Conservation (phyloP, 2,329 filamentous ascomycete genomes). For the Fusarium beomiforme region DNA sequence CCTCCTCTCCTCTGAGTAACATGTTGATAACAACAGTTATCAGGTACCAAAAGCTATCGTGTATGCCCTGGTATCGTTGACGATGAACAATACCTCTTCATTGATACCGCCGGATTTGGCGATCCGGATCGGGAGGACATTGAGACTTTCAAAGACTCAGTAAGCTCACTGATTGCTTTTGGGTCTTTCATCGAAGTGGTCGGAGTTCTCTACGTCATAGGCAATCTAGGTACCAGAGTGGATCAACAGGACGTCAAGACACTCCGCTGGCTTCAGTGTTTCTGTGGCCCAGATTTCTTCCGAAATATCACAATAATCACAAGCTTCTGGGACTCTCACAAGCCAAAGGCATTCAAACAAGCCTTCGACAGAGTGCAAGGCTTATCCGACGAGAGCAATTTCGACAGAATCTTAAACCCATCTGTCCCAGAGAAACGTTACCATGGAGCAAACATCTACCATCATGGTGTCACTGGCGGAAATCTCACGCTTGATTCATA, state of each 20-base stretch:
- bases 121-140: neutral
- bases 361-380: neutral
- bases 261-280: neutral
- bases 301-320: neutral
- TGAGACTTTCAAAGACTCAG: neutral
- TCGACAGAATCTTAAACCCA: neutral
- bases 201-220: neutral
- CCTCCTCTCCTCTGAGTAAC: neutral
- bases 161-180: neutral
- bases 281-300: neutral
- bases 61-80: neutral
- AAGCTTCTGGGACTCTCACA: neutral
- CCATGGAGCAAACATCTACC: neutral
- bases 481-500: neutral
- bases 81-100: neutral
- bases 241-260: neutral
- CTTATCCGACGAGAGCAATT: neutral
- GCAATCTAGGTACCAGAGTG: neutral
- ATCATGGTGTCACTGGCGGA: neutral
- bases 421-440: neutral
- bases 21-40: neutral
- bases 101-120: neutral
- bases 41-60: neutral
- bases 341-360: neutral
- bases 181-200: neutral